Percentiles rank a stretch among this genome's conserved stretches.
Conservation (phyloP, 2,329 filamentous ascomycete species). For the Paramyrothecium sp. region DNA sequence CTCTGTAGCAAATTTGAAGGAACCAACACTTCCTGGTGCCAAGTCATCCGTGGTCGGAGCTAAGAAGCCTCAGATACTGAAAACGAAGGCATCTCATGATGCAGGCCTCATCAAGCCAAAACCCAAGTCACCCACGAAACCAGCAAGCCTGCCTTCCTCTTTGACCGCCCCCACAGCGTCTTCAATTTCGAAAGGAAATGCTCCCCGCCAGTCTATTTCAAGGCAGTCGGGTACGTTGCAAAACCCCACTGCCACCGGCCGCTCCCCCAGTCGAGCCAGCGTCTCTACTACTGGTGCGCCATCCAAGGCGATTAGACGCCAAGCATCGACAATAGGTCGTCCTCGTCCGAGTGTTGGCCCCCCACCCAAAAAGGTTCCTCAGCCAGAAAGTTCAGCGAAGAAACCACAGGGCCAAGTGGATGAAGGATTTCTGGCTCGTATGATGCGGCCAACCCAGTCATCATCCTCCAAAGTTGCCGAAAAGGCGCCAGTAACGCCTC, state of each 20-base stretch:
- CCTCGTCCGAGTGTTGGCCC: slow-evolving; percentile 54
- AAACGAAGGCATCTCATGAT: slow-evolving; percentile 33
- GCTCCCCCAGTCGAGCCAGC: slow-evolving; percentile 47
- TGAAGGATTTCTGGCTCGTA: slow-evolving; percentile 73
- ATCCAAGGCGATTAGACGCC: slow-evolving; percentile 36
- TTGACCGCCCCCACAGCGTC: slow-evolving; percentile 69
- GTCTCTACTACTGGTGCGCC: slow-evolving; percentile 25
- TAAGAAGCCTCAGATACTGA: slow-evolving; percentile 45
- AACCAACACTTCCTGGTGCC: slow-evolving; percentile 21
- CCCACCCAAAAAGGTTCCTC: slow-evolving; percentile 51
- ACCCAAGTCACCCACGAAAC: slow-evolving; percentile 67
- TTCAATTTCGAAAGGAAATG: slow-evolving; percentile 59
- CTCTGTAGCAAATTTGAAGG: slow-evolving; percentile 18
- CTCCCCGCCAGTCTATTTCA: slow-evolving; percentile 18
- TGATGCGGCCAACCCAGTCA: slow-evolving; percentile 74
- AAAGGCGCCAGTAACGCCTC: slow-evolving; percentile 53
- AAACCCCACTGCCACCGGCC: slow-evolving; percentile 29
- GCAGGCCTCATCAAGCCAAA: slow-evolving; percentile 56
- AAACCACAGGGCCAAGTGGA: slow-evolving; percentile 55
- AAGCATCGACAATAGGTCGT: slow-evolving; percentile 43
- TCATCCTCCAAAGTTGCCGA: slow-evolving; percentile 68
- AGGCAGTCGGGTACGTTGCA: slow-evolving; percentile 32
- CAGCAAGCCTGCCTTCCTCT: slow-evolving; percentile 63
- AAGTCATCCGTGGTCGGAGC: slow-evolving; percentile 9
- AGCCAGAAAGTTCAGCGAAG: slow-evolving; percentile 34